Conservation (phyloP, 306 rosid species). For the Prinsepia uniflora region DNA sequence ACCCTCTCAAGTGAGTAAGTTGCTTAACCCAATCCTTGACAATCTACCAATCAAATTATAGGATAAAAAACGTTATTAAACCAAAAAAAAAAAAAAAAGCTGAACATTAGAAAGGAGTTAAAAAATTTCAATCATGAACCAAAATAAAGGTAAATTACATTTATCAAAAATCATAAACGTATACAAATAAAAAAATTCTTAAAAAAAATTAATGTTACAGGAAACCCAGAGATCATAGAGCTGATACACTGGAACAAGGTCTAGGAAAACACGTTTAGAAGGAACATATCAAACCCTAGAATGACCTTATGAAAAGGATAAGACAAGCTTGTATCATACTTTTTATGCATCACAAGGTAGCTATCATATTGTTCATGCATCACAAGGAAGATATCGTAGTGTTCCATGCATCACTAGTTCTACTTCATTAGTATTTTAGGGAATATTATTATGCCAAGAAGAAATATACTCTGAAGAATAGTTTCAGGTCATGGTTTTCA, state of each 20-base stretch:
- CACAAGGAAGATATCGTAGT: neutral
- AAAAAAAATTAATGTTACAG: no score
- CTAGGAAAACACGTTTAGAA: neutral
- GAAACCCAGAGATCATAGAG: neutral
- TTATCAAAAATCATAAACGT: neutral
- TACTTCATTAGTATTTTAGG: neutral
- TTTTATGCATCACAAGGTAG: neutral
- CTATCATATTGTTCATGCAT: neutral
- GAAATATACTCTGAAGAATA: neutral
- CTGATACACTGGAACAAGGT: neutral
- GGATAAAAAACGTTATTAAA: neutral
- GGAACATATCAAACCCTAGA: neutral
- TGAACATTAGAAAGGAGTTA: neutral
- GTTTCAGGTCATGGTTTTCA: neutral
- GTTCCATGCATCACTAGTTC: neutral
- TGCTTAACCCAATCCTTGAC: constrained; percentile 89
- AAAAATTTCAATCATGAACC: neutral
- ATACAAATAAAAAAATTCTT: neutral
- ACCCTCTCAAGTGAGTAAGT: constrained; percentile 74
- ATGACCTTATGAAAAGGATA: neutral
- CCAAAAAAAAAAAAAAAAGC: neutral
- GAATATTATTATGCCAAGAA: neutral
- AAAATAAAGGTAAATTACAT: neutral
- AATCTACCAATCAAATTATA: constrained; percentile 51
- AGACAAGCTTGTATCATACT: neutral